Conservation (phyloP, 1,284 basidiomycete species). For the Earliella scabrosa region DNA sequence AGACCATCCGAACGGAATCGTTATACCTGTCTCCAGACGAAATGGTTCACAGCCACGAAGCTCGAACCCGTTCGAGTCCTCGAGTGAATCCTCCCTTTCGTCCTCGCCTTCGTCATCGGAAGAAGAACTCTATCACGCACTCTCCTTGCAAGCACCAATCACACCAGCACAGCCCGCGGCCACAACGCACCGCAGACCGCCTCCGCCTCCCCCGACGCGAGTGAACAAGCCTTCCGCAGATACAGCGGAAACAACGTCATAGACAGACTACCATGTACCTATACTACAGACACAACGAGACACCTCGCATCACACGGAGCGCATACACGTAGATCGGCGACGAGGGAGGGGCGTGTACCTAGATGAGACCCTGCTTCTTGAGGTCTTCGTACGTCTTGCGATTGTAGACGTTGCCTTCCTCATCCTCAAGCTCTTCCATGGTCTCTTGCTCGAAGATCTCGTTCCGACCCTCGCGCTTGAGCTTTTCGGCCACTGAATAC, state of each 20-base stretch:
- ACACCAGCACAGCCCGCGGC: slow-evolving; percentile 35
- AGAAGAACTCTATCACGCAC: slow-evolving; percentile 76
- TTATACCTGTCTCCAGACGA: slow-evolving; percentile 49
- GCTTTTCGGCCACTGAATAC: slow-evolving; percentile 87
- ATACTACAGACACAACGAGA: slow-evolving; percentile 19
- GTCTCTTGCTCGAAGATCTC: slow-evolving; percentile 92
- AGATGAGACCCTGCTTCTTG: slow-evolving; percentile 91
- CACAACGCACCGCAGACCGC: slow-evolving; percentile 28
- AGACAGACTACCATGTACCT: slow-evolving; percentile 11
- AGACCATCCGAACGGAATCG: slow-evolving; percentile 71
- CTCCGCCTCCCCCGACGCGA: slow-evolving; percentile 42
- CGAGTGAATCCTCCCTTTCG: slow-evolving; percentile 62
- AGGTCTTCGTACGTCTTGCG: slow-evolving; percentile 90
- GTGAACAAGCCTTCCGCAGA: slow-evolving; percentile 21
- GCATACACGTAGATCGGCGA: not conserved
- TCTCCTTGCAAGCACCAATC: slow-evolving; percentile 59
- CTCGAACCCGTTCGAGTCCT: slow-evolving; percentile 74
- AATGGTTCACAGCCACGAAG: slow-evolving; percentile 38
- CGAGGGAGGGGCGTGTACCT: slow-evolving; percentile 9
- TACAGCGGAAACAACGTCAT: slow-evolving; percentile 7
- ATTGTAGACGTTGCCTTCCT: slow-evolving; percentile 95
- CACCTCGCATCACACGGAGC: not conserved
- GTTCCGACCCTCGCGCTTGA: slow-evolving; percentile 91
- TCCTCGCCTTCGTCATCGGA: slow-evolving; percentile 82
- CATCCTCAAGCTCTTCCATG: slow-evolving; percentile 96